Evolutionary conservation across 257 asterid genomes (phyloP), one percentile per base, ranked within the genome.

Genomic region (Forsythia suspensa): DNA sequence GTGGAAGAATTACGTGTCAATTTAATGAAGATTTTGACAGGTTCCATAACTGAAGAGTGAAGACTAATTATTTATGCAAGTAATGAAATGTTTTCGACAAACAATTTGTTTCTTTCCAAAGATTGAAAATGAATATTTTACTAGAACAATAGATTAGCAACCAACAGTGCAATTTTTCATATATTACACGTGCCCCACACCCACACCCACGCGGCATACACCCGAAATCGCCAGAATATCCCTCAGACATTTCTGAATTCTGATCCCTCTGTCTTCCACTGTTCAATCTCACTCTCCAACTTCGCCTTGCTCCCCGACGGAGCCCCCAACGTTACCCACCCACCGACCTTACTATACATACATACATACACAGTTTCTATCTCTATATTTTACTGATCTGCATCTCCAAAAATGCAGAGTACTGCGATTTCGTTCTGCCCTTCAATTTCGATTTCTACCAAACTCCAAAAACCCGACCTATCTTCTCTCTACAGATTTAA

Each of bases 321-420:
- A 63, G 70, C 6, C 38, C 4, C 70, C 70, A 63, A 63, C 70
- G 10, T n/a, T 8, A 20, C 67, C 36, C 36, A 59, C 67, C 15
- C 66, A 75, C 74, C 67, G 55, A 9, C 21, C 55, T 61, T 12
- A 78, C 34, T 1, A 44, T 13, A 40, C 65, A 71, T 51, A 74
- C 3, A 38, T 41, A 48, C 41, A 5, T 21, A 48, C 21, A 42
- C 46, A 57, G 8, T 70, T 66, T 43, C 73, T 51, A 51, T 70
- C 16, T n/a, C 3, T 67, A 6, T 59, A n/a, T 37, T 52, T 69
- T 78, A 40, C 3, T 78, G 46, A 46, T 41, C 82, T 61, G 44
- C 20, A 18, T 21, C 70, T 63, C 40, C 6, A 88, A 85, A 79
- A 9, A 92, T 93, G 98, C 96, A 88, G 91, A 82, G 96, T 88